Conservation (phyloP, 495 filamentous ascomycete species). For the Apiosordaria backusii region DNA sequence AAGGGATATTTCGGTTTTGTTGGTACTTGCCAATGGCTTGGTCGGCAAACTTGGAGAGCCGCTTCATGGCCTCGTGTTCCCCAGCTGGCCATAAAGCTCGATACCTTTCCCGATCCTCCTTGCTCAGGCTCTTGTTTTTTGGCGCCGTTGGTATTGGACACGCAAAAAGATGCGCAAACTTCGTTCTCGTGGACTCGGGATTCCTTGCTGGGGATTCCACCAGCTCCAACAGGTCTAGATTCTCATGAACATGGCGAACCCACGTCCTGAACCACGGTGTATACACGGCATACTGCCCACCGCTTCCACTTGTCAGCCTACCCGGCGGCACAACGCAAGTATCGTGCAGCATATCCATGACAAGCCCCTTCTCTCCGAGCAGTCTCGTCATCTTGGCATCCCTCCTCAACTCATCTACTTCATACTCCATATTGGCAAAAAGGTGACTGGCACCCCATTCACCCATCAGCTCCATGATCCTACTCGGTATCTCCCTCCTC, state of each 20-base stretch:
- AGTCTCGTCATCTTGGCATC: slow-evolving; percentile 63
- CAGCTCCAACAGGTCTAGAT: slow-evolving; percentile 60
- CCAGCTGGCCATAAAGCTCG: slow-evolving; percentile 70
- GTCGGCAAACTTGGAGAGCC: slow-evolving; percentile 67
- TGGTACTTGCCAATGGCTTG: slow-evolving; percentile 61
- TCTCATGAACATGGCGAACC: slow-evolving; percentile 64
- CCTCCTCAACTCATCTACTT: slow-evolving; percentile 71
- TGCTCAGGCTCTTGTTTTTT: slow-evolving; percentile 58
- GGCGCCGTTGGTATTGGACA: slow-evolving; percentile 60
- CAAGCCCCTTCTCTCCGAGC: slow-evolving; percentile 58
- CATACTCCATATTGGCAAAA: slow-evolving; percentile 72
- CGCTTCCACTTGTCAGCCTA: slow-evolving; percentile 54
- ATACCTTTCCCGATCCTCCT: slow-evolving; percentile 57
- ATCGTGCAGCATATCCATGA: slow-evolving; percentile 67
- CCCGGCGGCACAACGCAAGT: slow-evolving; percentile 79
- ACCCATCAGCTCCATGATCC: slow-evolving; percentile 66
- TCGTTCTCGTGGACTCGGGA: slow-evolving; percentile 48
- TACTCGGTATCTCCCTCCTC: slow-evolving; percentile 56
- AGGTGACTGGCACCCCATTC: slow-evolving; percentile 73
- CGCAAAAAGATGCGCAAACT: slow-evolving; percentile 60
- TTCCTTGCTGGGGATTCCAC: slow-evolving; percentile 62
- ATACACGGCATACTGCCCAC: slow-evolving; percentile 82
- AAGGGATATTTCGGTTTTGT: slow-evolving; percentile 58
- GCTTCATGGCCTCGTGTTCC: slow-evolving; percentile 66
- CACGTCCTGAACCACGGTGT: slow-evolving; percentile 77